phyloP scores from a whole-genome alignment of 2,329 filamentous ascomycete genomes.

The Stromatinia cepivora region DNA sequence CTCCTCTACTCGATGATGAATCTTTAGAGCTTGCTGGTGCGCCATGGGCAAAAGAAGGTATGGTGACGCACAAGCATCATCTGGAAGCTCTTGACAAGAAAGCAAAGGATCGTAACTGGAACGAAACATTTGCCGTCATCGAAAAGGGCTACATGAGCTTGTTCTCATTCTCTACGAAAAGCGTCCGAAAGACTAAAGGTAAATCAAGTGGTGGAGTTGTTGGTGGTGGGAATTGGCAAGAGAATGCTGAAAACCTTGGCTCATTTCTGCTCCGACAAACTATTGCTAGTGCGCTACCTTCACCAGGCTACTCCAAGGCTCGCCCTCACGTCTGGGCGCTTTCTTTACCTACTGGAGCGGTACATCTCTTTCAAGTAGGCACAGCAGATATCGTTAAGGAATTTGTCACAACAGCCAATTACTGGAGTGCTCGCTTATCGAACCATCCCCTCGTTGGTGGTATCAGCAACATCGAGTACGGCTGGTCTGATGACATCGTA shows the following conservation, averaged over 20 bases:
- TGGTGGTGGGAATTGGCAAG: constrained; percentile 96
- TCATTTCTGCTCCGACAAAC: constrained; percentile 88
- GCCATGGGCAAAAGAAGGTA: constrained; percentile 98
- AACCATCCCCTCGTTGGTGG: constrained; percentile 91
- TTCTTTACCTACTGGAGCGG: constrained; percentile 85
- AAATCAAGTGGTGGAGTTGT: constrained; percentile 63
- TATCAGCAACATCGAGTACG: constrained; percentile 96
- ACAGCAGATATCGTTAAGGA: constrained; percentile 93
- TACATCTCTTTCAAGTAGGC: constrained; percentile 97
- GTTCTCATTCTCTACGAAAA: constrained; percentile 89
- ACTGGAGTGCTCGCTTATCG: constrained; percentile 93
- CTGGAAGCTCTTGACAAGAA: constrained; percentile 87
- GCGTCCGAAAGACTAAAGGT: constrained; percentile 64
- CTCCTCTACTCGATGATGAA: constrained; percentile 84
- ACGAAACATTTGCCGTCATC: constrained; percentile 91
- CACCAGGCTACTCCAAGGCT: constrained; percentile 88
- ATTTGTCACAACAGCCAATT: constrained; percentile 92
- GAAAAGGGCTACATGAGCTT: constrained; percentile 92
- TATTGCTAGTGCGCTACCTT: constrained; percentile 83
- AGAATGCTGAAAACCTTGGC: constrained; percentile 87
- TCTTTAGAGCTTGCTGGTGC: constrained; percentile 86
- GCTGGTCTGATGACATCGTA: constrained; percentile 86
- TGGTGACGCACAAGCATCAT: constrained; percentile 94
- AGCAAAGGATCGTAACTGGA: constrained; percentile 92
- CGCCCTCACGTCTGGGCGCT: constrained; percentile 93